Base-by-base conservation (phyloP, 306 rosid genomes). In the Quillaja saponaria region DNA sequence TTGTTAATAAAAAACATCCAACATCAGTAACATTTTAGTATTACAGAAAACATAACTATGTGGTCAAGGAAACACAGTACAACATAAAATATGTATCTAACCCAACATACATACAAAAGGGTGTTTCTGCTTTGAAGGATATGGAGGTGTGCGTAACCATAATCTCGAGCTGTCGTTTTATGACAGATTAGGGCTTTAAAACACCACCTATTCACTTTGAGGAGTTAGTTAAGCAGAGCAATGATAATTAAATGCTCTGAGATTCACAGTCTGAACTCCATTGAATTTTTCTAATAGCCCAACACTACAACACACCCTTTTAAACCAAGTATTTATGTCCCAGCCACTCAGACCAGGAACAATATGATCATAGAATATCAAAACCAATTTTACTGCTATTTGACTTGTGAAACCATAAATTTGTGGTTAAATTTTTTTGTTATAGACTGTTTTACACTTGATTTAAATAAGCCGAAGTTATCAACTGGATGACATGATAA, bases 101-200 rank as follows among this genome's bases (percentile, higher is more conserved):
- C n/a, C n/a, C n/a, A 2, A 45, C 17, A 45, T 3, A 4, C 6
- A 5, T 4, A 13, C 17, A 42, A 42, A 4, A n/a, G 19, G 9
- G 4, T 13, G 2, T 8, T 40, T 40, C 3, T 6, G 18, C 10
- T 8, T n/a, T 12, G n/a, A 1, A 17, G 0, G 48, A 72, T 83
- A 47, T 86, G 59, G 81, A n/a, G 95, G 77, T n/a, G 82, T 71
- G 96, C 95, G 90, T 89, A 89, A 89, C 95, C 90, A 80, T 0
- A 45, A 58, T 45, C 74, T 52, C 67, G 19, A 71, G 72, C 16
- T n/a, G n/a, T n/a, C n/a, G n/a, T n/a, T n/a, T n/a, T n/a, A 63
- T 38, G 10, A 8, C 25, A 11, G 52, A 63, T 39, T 17, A 49
- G 80, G 77, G 89, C 91, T 86, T 86, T 89, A 84, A 86, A 83